phyloP scores from a whole-genome alignment of 192 early-diverging fungal genomes.

The Linnemannia hyalina region DNA sequence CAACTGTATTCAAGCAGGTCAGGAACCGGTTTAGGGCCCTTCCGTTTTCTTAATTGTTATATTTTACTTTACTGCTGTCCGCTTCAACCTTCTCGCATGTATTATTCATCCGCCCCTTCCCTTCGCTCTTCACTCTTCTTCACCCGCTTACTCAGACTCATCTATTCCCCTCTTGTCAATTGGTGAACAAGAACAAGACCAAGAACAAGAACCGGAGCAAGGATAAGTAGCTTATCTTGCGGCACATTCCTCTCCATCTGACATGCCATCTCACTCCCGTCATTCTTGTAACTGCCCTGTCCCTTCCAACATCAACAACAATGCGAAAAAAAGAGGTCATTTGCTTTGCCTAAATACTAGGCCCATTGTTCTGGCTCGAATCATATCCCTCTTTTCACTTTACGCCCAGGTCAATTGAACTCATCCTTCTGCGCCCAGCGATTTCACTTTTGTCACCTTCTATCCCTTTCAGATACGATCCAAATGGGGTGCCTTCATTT shows the following conservation, averaged over 20 bases:
- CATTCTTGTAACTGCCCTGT: no score
- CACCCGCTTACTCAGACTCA: background rate
- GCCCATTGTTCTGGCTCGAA: background rate
- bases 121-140: background rate
- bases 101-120: constrained; percentile 6
- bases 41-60: background rate
- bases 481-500: background rate
- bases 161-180: no score
- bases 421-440: background rate
- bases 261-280: no score
- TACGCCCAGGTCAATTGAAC: background rate
- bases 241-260: no score
- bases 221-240: no score
- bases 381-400: no score
- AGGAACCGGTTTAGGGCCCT: constrained; percentile 9
- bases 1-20: background rate
- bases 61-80: background rate
- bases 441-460: constrained; percentile 8
- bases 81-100: background rate
- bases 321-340: background rate
- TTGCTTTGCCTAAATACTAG: background rate
- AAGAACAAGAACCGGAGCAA: no score
- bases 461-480: background rate
- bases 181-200: no score
- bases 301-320: no score